Base-by-base conservation (phyloP, 768 basidiomycete genomes). In the Leccinum variicolor region DNA sequence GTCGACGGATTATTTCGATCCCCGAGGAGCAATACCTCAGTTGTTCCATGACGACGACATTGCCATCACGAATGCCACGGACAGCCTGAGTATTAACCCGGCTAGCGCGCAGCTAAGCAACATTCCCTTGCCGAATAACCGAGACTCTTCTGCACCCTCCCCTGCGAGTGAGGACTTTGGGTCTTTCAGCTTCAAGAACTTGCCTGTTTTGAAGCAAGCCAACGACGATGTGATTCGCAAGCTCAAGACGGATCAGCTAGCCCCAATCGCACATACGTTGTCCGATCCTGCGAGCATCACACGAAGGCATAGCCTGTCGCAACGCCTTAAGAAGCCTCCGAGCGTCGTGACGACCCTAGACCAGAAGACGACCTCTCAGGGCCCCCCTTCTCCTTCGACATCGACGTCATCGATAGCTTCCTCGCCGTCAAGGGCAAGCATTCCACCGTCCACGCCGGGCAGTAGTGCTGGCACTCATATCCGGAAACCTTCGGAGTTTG, bases 1-100 rank as follows among this genome's bases (percentile, higher is more conserved):
- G 75, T 96, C 94, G 21, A 99, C 97, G n/a, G 97, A 99, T 72
- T 99, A 99, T 75, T 99, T 99, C 66, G 97, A 99, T 75, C 84
- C 94, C 59, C 87, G 97, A 46, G 97, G 97, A 4, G 96, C 96
- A 15, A 84, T 91, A 46, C 84, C 88, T 29, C 91, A 94, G 67
- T 75, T 92, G 34, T 97, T 98, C 81, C 89, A 93, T 49, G 96
- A 98, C 57, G 92, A 95, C 49, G 92, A 94, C 51, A 67, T 84
- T 62, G 74, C 83, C 53, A 70, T 85, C 52, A 75, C 84, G n/a
- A 79, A 77, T 28, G 69, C 69, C 17, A 43, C 11, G 19, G 87
- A 88, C 56, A 77, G 74, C 52, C 76, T 74, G 11, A 50, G 66
- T n/a, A 62, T 68, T 43, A 67, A 69, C 57, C 55, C 70, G 57